phyloP scores from a whole-genome alignment of 768 basidiomycete species.

The Harrya chromipes region DNA sequence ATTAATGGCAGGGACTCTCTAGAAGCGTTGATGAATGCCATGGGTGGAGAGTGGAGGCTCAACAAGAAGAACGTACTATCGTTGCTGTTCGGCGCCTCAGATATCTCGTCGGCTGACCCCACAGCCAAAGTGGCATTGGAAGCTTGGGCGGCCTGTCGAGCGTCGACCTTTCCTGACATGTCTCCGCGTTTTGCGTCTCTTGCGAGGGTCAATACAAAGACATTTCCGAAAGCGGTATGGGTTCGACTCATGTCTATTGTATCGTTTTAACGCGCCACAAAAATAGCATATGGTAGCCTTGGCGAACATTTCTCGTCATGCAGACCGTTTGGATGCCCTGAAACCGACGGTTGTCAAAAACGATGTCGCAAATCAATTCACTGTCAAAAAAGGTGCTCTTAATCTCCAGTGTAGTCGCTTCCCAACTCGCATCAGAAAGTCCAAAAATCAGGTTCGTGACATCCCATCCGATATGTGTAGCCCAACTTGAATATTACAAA shows the following conservation, averaged over 20 bases:
- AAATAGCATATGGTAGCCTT: slow-evolving; percentile 43
- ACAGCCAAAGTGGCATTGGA: slow-evolving; percentile 32
- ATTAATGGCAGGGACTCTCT: slow-evolving; percentile 30
- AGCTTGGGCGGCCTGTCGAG: slow-evolving; percentile 46
- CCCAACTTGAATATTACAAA: background rate
- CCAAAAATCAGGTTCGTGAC: slow-evolving; percentile 38
- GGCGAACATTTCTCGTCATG: slow-evolving; percentile 43
- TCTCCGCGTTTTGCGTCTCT: slow-evolving; percentile 11
- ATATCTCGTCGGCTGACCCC: slow-evolving; percentile 16
- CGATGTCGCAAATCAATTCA: slow-evolving; percentile 33
- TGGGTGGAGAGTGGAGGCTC: slow-evolving; percentile 38
- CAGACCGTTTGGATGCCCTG: slow-evolving; percentile 43
- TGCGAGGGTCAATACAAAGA: slow-evolving; percentile 22
- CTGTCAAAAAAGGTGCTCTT: slow-evolving; percentile 28
- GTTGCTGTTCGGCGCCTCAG: slow-evolving; percentile 28
- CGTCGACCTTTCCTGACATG: slow-evolving; percentile 27
- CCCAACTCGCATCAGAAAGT: slow-evolving; percentile 40
- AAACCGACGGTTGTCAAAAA: slow-evolving; percentile 48
- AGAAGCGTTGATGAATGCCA: slow-evolving; percentile 31
- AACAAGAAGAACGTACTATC: slow-evolving; percentile 23
- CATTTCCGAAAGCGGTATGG: slow-evolving; percentile 31
- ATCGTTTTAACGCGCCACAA: background rate
- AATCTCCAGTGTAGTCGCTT: slow-evolving; percentile 40
- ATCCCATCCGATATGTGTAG: background rate
- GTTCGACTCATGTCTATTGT: background rate